Percentiles rank a stretch among this genome's conserved stretches.
These are phyloP conservation scores for Linanthus parryae DNA, from an alignment of 148 eudicot species.

Conservation along the genomic window DNA sequence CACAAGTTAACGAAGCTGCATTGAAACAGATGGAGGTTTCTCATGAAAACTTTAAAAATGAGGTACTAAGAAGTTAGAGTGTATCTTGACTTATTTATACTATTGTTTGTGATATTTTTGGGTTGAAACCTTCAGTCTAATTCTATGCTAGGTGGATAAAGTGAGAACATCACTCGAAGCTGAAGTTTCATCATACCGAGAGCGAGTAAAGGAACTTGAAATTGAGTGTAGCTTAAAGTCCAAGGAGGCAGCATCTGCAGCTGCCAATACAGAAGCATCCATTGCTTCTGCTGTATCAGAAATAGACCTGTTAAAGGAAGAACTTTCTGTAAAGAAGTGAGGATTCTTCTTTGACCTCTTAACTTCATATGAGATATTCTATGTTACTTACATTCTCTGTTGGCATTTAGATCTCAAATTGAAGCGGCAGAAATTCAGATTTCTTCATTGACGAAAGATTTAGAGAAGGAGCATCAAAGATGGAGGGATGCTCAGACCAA, in stretches of 20 bases:
- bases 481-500: slow-evolving; percentile 70
- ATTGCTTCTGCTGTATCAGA: slow-evolving; percentile 56
- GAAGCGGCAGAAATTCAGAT: slow-evolving; percentile 48
- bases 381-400: not conserved
- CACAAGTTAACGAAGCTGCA: slow-evolving; percentile 82
- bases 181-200: slow-evolving; percentile 52
- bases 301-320: slow-evolving; percentile 59
- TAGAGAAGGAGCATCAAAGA: slow-evolving; percentile 68
- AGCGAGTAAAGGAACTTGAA: slow-evolving; percentile 57
- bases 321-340: slow-evolving; percentile 42
- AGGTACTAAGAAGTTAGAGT: slow-evolving; percentile 29
- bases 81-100: not conserved
- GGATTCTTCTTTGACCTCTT: slow-evolving; percentile 4
- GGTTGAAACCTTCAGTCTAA: not conserved
- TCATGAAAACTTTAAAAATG: slow-evolving; percentile 56
- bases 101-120: not conserved
- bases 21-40: slow-evolving; percentile 75
- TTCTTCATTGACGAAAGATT: slow-evolving; percentile 51
- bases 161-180: slow-evolving; percentile 62
- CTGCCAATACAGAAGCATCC: slow-evolving; percentile 53
- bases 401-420: slow-evolving; percentile 37
- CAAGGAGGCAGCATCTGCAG: slow-evolving; percentile 55
- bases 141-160: slow-evolving; percentile 46
- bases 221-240: slow-evolving; percentile 44
- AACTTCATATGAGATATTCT: not conserved